A percentile compares a stretch with the other conserved stretches of the same genome.
Conservation (phyloP, 257 asterid genomes). For the Salvia hispanica region DNA sequence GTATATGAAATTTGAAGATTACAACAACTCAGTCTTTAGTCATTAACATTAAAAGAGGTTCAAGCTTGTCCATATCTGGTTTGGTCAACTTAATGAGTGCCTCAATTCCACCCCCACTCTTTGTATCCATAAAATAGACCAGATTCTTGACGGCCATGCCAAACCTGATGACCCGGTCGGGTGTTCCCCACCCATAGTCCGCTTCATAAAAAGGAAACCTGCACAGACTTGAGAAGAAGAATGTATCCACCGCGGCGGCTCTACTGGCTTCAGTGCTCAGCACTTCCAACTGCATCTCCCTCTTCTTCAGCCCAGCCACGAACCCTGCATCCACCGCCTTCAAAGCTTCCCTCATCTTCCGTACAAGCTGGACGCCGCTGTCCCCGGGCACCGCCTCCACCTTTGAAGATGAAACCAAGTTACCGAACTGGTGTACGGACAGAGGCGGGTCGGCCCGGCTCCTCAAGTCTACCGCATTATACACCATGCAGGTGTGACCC, state of each 20-base stretch:
- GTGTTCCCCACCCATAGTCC: conserved; percentile 59
- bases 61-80: conserved; percentile 49
- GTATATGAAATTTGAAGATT: too few relatives aligned
- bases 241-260: conserved; percentile 9
- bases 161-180: conserved; percentile 45
- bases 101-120: conserved; percentile 48
- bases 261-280: conserved; percentile 2
- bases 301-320: conserved; percentile 26
- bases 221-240: conserved; percentile 39
- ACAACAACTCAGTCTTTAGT: too few relatives aligned
- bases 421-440: conserved; percentile 21
- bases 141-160: conserved; percentile 38
- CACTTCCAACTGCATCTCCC: conserved; percentile 26
- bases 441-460: conserved; percentile 40
- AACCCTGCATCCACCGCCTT: conserved; percentile 27
- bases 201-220: conserved; percentile 49
- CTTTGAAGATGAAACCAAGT: too few relatives aligned
- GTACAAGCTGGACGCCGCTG: conserved; percentile 23
- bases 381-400: conserved; percentile 30
- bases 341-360: conserved; percentile 38
- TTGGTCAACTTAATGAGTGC: conserved; percentile 43
- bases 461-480: conserved; percentile 46
- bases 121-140: conserved; percentile 37
- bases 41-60: conserved; percentile 28
- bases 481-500: conserved; percentile 26